Evolutionary conservation across 352 stramenopile species (phyloP), one percentile per base, ranked within the genome.

Genomic region (Plasmopara muralis): DNA sequence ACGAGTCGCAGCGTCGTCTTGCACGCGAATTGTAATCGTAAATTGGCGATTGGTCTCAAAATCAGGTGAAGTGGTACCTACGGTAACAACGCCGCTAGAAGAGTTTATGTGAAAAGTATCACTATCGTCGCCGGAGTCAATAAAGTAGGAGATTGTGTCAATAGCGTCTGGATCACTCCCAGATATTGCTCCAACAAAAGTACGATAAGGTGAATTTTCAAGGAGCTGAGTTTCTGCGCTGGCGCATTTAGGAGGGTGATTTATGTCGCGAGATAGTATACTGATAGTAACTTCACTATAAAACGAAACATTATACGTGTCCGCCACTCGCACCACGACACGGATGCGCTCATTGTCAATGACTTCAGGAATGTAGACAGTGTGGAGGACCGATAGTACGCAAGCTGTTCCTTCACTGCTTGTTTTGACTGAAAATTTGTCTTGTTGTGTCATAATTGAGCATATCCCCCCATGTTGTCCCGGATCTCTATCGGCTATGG

Each of bases 31-130:
- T 5, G 53, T 54, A 6, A 85, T 51, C 4, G 25, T 76, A 41
- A 74, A 76, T 13, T 43, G 29, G 5, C 50, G 63, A 5, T 58
- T 62, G 12, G 53, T 62, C 55, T 85, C 74, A 31, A 60, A 85
- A 47, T 85, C 72, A 0, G 72, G 75, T 18, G 54, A 55, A 28
- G 66, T 77, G 9, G 60, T 68, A 2, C 72, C 72, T 4, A 68
- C 55, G 0, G 55, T 71, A n/a, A 85, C 33, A 0, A 57, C 45
- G 6, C 74, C 74, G 38, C 52, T 82, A 0, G 68, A 63, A 13
- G 52, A 53, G 46, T 83, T 75, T 9, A 85, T 69, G 8, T 64
- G 51, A 46, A 85, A 82, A 42, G 76, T 64, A 31, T 77, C 66
- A 34, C 64, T 58, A 16, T 47, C 35, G 16, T 81, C 64, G 5